These are phyloP conservation scores for Silene uniflora DNA, from an alignment of 148 eudicot species.

Conservation along the genomic window DNA sequence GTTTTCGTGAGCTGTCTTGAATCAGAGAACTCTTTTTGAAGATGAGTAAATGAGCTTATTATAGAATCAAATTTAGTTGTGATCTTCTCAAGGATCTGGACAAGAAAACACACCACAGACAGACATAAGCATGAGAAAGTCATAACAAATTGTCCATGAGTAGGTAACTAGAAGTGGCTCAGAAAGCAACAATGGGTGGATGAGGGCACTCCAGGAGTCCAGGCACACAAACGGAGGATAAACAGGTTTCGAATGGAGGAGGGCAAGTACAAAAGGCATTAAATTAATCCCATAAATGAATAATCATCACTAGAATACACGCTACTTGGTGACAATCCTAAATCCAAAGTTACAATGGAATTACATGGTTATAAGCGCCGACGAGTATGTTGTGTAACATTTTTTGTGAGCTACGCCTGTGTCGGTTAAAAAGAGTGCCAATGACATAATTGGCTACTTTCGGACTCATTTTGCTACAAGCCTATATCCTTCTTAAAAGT, in stretches of 20 bases:
- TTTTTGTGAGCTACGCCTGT: not conserved
- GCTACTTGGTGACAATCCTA: not conserved
- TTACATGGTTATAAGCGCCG: not conserved
- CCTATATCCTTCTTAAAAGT: not conserved
- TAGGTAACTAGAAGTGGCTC: not conserved
- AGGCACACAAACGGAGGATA: not conserved
- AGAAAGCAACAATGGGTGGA: not conserved
- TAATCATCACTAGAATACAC: not conserved
- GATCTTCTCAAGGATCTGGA: constrained; percentile 79
- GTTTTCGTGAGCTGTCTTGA: constrained; percentile 71
- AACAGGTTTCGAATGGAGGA: not conserved
- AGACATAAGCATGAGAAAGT: constrained; percentile 4
- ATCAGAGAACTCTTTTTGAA: constrained; percentile 71
- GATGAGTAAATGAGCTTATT: constrained; percentile 72
- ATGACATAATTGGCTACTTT: not conserved
- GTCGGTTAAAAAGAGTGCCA: not conserved
- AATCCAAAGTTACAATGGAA: not conserved
- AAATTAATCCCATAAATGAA: not conserved
- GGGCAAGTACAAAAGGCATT: not conserved
- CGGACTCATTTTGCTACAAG: not conserved
- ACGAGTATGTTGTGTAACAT: not conserved
- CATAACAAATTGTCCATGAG: not conserved
- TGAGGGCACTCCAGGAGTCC: not conserved
- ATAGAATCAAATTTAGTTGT: constrained; percentile 71
- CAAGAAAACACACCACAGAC: constrained; percentile 10